These are phyloP conservation scores for Verticillium dahliae DNA, from an alignment of 2,329 filamentous ascomycete genomes.

Conservation along the genomic window DNA sequence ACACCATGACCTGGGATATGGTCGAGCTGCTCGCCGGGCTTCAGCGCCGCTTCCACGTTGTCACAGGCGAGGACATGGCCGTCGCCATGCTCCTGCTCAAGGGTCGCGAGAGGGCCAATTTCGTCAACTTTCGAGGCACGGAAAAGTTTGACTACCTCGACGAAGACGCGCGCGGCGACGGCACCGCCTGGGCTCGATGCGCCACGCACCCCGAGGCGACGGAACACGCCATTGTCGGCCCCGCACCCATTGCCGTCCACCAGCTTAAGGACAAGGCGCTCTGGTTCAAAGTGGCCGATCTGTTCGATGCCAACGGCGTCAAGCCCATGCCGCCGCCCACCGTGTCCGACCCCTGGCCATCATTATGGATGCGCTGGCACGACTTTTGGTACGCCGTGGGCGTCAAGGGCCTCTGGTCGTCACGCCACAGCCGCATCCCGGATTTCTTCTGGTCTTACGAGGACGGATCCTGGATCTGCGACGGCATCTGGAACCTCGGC, in stretches of 20 bases:
- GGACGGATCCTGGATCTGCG: slow-evolving; percentile 16
- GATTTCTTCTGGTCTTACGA: slow-evolving; percentile 12
- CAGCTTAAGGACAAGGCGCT: slow-evolving; percentile 17
- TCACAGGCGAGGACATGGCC: slow-evolving; percentile 23
- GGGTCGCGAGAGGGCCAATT: slow-evolving; percentile 14
- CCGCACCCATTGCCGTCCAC: slow-evolving; percentile 18
- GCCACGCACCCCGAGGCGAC: slow-evolving; percentile 16
- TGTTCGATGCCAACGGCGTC: slow-evolving; percentile 20
- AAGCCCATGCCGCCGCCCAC: slow-evolving; percentile 7
- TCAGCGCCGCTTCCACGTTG: slow-evolving; percentile 16
- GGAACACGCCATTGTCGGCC: slow-evolving; percentile 16
- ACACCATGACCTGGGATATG: slow-evolving; percentile 26
- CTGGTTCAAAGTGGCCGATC: slow-evolving; percentile 20
- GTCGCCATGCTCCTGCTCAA: slow-evolving; percentile 20
- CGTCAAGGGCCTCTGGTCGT: slow-evolving; percentile 10
- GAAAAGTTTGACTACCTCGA: slow-evolving; percentile 25
- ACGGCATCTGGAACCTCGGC: slow-evolving; percentile 19
- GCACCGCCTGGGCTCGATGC: slow-evolving; percentile 19
- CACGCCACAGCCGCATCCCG: slow-evolving; percentile 17
- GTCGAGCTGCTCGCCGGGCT: slow-evolving; percentile 18
- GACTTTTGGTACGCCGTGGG: slow-evolving; percentile 17
- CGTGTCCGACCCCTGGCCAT: not conserved
- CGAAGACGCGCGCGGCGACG: slow-evolving; percentile 17
- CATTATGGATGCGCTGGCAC: slow-evolving; percentile 8
- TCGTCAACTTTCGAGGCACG: slow-evolving; percentile 19